These are phyloP conservation scores for Gossypium armourianum DNA, from an alignment of 441 rosid species.

Conservation along the genomic window DNA sequence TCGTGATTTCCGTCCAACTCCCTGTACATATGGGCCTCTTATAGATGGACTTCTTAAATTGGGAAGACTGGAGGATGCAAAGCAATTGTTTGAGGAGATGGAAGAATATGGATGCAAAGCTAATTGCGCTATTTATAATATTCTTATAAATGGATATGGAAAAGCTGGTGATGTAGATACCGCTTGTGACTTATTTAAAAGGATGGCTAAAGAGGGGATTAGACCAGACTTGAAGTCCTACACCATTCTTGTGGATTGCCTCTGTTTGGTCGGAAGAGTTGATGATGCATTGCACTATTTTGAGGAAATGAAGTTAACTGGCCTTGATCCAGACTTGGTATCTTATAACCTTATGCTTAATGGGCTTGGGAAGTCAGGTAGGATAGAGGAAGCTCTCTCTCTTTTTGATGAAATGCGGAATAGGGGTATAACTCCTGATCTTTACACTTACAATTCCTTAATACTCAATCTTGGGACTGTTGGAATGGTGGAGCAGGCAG, in stretches of 20 bases:
- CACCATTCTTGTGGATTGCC: constrained; percentile 61
- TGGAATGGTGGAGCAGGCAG: constrained; percentile 67
- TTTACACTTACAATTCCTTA: constrained; percentile 69
- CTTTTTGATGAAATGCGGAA: constrained; percentile 58
- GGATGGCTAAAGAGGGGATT: constrained; percentile 64
- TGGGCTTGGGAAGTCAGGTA: constrained; percentile 61
- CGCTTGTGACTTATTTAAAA: constrained; percentile 54
- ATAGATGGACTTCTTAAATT: constrained; percentile 63
- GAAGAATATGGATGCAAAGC: constrained; percentile 62
- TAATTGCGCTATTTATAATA: constrained; percentile 73
- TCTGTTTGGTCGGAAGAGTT: constrained; percentile 54
- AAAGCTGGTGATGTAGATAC: constrained; percentile 59
- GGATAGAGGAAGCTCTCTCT: constrained; percentile 57
- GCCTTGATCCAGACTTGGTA: constrained; percentile 54
- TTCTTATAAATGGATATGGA: constrained; percentile 72
- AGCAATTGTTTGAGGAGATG: constrained; percentile 68
- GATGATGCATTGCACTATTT: constrained; percentile 69
- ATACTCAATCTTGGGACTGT: constrained; percentile 52
- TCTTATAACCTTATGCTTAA: constrained; percentile 68
- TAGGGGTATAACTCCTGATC: constrained; percentile 57
- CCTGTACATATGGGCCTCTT: constrained; percentile 76
- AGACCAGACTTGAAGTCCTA: constrained; percentile 82
- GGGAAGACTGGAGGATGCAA: constrained; percentile 55
- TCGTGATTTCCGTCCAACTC: constrained; percentile 60
- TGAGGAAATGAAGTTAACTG: constrained; percentile 48